Evolutionary conservation across 163 green algal genomes (phyloP).

Genomic region (Prototheca wickerhamii): DNA sequence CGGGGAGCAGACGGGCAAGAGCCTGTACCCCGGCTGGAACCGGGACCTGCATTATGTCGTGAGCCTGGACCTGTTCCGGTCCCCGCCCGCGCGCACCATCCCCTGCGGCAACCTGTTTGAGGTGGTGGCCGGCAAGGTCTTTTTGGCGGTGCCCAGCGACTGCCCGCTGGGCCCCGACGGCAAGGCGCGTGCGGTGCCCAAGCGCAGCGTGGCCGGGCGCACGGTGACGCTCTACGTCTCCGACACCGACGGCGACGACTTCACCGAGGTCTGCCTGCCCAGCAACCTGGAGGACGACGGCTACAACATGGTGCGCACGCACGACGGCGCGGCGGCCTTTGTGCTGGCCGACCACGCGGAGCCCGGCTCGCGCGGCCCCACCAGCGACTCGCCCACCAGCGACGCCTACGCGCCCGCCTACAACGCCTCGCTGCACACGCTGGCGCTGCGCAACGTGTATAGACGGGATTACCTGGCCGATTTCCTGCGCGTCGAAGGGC

Average conservation of each 20-base stretch:
- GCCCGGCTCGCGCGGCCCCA: slow-evolving; percentile 14
- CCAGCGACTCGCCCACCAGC: slow-evolving; percentile 28
- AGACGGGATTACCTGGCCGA: slow-evolving; percentile 48
- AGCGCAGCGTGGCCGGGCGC: slow-evolving; percentile 11
- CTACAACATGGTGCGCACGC: slow-evolving; percentile 83
- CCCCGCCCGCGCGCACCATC: slow-evolving; percentile 44
- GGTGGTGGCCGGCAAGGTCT: slow-evolving; percentile 51
- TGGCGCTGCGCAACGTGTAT: slow-evolving; percentile 55
- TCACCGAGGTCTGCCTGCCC: slow-evolving; percentile 67
- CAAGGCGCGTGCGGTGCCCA: slow-evolving; percentile 13
- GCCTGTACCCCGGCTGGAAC: slow-evolving; percentile 64
- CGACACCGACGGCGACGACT: slow-evolving; percentile 53
- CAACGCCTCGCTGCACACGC: slow-evolving; percentile 63
- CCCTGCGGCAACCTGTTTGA: slow-evolving; percentile 92
- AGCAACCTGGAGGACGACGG: slow-evolving; percentile 52
- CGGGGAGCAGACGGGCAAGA: slow-evolving; percentile 19
- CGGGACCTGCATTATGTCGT: slow-evolving; percentile 77
- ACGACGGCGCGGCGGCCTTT: slow-evolving; percentile 53
- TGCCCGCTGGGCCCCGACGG: slow-evolving; percentile 57
- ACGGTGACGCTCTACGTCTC: slow-evolving; percentile 60
- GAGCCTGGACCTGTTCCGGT: slow-evolving; percentile 65
- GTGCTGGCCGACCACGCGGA: slow-evolving; percentile 55
- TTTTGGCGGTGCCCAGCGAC: slow-evolving; percentile 66
- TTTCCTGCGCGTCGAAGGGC: slow-evolving; percentile 57
- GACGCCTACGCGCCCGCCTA: slow-evolving; percentile 47